Base-by-base conservation (phyloP, 2,329 filamentous ascomycete species). In the Parastagonospora nodorum region DNA sequence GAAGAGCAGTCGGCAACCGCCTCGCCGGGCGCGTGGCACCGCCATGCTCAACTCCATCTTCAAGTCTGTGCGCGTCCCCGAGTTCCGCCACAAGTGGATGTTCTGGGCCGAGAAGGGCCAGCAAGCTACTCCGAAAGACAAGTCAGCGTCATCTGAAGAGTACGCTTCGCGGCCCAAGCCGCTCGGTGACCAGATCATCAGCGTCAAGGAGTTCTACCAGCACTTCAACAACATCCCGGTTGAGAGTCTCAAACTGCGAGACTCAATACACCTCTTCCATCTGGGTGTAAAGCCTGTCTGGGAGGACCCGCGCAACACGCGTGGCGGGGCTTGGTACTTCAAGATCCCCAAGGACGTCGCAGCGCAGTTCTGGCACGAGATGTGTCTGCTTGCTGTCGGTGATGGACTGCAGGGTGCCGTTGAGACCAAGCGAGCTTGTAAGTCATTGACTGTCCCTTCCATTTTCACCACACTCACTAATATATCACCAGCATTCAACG, bases 301-400 rank as follows among this genome's bases (percentile, higher is more conserved):
- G 82, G 90, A 92, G 76, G 93, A 97, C 71, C 84, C 89, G 35
- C 86, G 94, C 65, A 97, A 97, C 75, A 80, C 88, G 52, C 82
- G 86, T 55, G 93, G 93, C 45, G 93, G 93, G 42, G 88, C 89
- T 71, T 97, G 91, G 91, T 95, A 91, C 16, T 96, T 97, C 75
- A 87, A 92, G 43, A 88, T 97, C 38, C 86, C 88, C 57, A 96
- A 96, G 79, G 81, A 80, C 55, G 82, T 83, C 32, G 82, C 80
- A 2, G 83, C 85, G 2, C 88, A 88, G 64, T 88, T 90, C 69
- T 97, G 88, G 90, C 92, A 87, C 63, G 86, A 87, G 69, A 82
- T 96, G 55, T 85, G 92, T 77, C 78, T 93, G 69, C 81, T 94
- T 73, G 90, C 90, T 30, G 90, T 94, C 54, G 90, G 90, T 30